These are phyloP conservation scores for Somion occarium DNA, from an alignment of 1,284 basidiomycete species.

Conservation along the genomic window DNA sequence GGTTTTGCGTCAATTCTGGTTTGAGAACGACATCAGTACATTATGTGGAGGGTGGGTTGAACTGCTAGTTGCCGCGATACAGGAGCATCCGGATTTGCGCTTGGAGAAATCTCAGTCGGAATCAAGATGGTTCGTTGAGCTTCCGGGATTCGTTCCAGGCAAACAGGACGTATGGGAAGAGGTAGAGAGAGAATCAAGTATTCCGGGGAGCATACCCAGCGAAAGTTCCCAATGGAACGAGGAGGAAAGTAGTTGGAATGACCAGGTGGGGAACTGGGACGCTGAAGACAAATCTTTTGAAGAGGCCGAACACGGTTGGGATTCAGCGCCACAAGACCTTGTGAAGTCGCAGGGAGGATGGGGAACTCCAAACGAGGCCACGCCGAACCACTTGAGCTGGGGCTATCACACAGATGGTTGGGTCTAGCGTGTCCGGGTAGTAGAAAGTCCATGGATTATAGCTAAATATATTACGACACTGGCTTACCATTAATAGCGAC, in stretches of 20 bases:
- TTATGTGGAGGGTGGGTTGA: conserved; percentile 73
- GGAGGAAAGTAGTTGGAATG: background rate
- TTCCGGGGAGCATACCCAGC: background rate
- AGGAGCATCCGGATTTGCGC: conserved; percentile 29
- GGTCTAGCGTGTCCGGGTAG: too few species aligned
- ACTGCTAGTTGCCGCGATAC: conserved; percentile 45
- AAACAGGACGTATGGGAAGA: background rate
- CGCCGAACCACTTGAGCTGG: too few species aligned
- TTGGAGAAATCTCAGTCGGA: conserved; percentile 7
- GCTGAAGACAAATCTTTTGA: background rate
- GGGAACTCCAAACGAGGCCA: too few species aligned
- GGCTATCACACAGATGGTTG: too few species aligned
- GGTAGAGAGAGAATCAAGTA: background rate
- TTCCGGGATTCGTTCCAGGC: conserved; percentile 15
- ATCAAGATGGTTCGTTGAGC: conserved; percentile 38
- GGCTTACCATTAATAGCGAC: background rate
- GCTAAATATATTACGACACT: conserved; percentile 3
- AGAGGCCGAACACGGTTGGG: background rate
- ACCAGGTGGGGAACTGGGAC: too few species aligned
- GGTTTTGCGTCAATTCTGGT: conserved; percentile 68
- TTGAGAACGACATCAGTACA: conserved; percentile 46
- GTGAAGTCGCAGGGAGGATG: too few species aligned
- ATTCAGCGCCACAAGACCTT: background rate
- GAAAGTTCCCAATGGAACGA: background rate
- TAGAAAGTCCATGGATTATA: conserved; percentile 4